Evolutionary conservation across 257 asterid species (phyloP).

Genomic region (Gentiana macrophylla): DNA sequence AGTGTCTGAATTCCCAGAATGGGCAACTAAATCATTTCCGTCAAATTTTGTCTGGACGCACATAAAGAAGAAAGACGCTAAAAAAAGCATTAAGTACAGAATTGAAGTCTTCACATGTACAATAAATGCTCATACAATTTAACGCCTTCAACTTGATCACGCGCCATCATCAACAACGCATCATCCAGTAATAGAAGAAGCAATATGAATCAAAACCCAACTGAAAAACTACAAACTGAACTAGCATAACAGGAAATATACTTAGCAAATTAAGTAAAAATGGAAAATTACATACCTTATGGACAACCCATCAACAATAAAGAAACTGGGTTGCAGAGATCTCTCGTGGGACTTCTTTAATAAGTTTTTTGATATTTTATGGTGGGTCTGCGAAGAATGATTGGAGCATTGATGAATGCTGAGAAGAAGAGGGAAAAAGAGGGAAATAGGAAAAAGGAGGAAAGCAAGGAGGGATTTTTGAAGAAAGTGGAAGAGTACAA

Average conservation of each 20-base stretch:
- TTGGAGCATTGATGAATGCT: conserved; percentile 6
- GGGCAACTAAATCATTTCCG: not conserved
- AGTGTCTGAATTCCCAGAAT: not conserved
- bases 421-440: conserved; percentile 3
- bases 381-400: conserved; percentile 29
- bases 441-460: not conserved
- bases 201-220: not conserved
- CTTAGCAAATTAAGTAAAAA: not conserved
- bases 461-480: not conserved
- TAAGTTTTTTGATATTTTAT: not conserved
- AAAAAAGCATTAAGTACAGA: not conserved
- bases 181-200: not conserved
- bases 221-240: conserved; percentile 13
- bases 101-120: not conserved
- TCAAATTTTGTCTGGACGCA: not conserved
- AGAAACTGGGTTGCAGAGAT: not conserved
- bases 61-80: not conserved
- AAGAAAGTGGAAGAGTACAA: conserved; percentile 13
- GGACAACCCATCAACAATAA: conserved; percentile 17
- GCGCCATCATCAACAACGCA: conserved; percentile 7
- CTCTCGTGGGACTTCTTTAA: no score
- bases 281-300: conserved; percentile 17
- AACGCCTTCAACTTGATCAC: conserved; percentile 1
- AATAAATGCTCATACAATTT: conserved; percentile 30
- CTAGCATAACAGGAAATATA: no score